Base-by-base conservation (phyloP, 169 alveolate genomes). In the Plasmodium knowlesi region DNA sequence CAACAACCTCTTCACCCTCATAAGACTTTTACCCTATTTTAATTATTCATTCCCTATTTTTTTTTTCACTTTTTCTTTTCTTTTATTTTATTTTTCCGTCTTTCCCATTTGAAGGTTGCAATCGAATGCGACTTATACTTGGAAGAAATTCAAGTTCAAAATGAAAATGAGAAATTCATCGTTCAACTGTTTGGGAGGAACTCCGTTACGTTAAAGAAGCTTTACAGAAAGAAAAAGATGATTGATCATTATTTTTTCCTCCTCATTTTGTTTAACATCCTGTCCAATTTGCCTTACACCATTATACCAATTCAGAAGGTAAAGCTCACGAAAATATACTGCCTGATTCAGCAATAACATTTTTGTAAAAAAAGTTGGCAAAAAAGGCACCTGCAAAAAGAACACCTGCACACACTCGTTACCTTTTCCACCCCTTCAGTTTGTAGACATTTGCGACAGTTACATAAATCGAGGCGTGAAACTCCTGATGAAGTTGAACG, bases 241-340 rank as follows among this genome's bases (percentile, higher is more conserved):
- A 89, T 79, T 89, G 90, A 89, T 72, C 82, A 54, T 19, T 89
- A 89, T 34, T 89, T 89, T 79, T 89, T 89, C 57, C 88, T 89
- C 10, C 94, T 89, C 30, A 22, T 79, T 57, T 89, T 89, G 50
- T 89, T 78, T 46, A 89, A 89, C 73, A 28, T 73, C 34, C 50
- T 89, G 70, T 89, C 94, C 16, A 89, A 89, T 46, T 80, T 89
- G 19, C 94, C 94, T 14, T 89, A 89, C 37, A 67, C 94, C 54
- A 89, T 89, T 78, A 79, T 79, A 61, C 94, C 94, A 25, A 89
- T 89, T 30, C 94, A 89, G 50, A 89, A 89, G 89, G 94, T 89
- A 79, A 74, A 14, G 71, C 39, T 9, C 34, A 14, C 39, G 53
- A 67, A 28, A 19, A 67, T 67, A 25, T 1, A 6, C n/a, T 61